Percentiles rank a stretch among this genome's conserved stretches.
phyloP scores from a whole-genome alignment of 176 grass and related monocot species.

The Areca catechu region DNA sequence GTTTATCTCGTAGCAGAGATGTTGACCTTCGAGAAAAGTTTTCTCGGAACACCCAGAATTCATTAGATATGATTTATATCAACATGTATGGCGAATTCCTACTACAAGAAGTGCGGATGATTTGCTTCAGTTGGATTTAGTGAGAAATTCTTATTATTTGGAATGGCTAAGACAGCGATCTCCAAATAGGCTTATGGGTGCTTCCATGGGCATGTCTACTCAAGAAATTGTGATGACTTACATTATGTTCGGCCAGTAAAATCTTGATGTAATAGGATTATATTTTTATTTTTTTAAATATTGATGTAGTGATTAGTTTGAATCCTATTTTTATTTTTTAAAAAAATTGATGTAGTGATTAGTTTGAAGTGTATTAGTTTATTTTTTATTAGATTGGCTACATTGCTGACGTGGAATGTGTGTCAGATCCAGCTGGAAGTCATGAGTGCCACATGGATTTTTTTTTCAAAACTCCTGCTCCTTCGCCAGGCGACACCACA shows the following conservation, averaged over 20 bases:
- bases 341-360: no score
- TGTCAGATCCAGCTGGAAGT: no score
- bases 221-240: constrained; percentile 36
- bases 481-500: no score
- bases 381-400: no score
- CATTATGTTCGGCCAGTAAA: constrained; percentile 16
- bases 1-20: constrained; percentile 37
- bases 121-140: constrained; percentile 32
- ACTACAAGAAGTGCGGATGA: constrained; percentile 47
- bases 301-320: no score
- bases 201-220: constrained; percentile 33
- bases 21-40: constrained; percentile 73
- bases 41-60: constrained; percentile 38
- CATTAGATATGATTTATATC: constrained; percentile 29
- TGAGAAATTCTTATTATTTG: constrained; percentile 33
- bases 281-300: no score
- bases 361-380: no score
- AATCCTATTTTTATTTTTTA: no score
- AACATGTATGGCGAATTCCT: constrained; percentile 28
- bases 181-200: constrained; percentile 31
- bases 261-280: no score
- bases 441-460: no score
- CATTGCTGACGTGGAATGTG: no score
- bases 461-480: no score
- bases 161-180: constrained; percentile 34